Base-by-base conservation (phyloP, 495 filamentous ascomycete genomes). In the Penicillium dipodomyicola region DNA sequence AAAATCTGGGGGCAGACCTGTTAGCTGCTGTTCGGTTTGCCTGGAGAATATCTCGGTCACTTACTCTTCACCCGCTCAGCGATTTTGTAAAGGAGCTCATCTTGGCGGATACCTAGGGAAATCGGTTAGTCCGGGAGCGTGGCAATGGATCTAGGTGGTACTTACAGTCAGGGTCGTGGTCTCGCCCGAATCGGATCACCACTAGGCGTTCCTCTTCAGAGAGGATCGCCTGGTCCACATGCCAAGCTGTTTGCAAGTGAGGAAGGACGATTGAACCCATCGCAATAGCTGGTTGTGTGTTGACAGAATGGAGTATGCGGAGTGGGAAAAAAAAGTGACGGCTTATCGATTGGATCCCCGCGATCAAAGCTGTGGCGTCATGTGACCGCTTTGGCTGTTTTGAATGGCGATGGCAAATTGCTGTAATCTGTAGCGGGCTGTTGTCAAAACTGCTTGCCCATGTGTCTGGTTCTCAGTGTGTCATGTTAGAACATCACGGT, bases 241-340 rank as follows among this genome's bases (percentile, higher is more conserved):
- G 92, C 93, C 94, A 97, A 61, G 91, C 94, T 12, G 90, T 95
- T 54, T 84, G 82, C 33, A 98, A 82, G 74, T 98, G 94, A 19
- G 94, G 94, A 14, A 98, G 83, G 14, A 97, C 90, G 52, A 97
- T 89, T 52, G 91, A 96, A 67, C 92, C 90, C 88, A 94, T 96
- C 52, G 37, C 77, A 52, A 40, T 17, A 30, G 42, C 29, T 35
- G 32, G 32, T 58, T 20, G n/a, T 45, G 43, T 19, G 9, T 27
- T 12, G 10, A 37, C 14, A 33, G 23, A 23, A 20, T n/a, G 33
- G 22, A 37, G 43, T 51, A 30, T 48, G 50, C 45, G 15, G 43
- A 44, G 15, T 25, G 20, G 41, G 42, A 23, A 23, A 29, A 54
- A 43, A 58, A 60, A 53, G 43, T 57, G 57, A 56, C 25, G 43